Percentiles rank a stretch among this genome's conserved stretches.
phyloP scores from a whole-genome alignment of 768 basidiomycete species.

The Termitomyces titanicus region DNA sequence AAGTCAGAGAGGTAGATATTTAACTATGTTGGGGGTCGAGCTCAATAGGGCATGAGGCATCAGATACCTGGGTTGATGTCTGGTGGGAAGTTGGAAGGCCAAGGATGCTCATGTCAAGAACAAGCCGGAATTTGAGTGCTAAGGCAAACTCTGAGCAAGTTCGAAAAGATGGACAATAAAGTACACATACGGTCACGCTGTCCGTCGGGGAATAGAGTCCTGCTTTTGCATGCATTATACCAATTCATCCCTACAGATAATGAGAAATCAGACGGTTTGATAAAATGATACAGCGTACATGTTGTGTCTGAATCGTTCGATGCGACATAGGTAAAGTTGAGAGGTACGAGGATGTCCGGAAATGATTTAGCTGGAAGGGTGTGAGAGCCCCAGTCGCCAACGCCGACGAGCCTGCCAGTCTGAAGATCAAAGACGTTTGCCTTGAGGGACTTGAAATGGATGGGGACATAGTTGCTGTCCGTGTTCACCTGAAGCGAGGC shows the following conservation, averaged over 20 bases:
- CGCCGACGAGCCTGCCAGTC: conserved; percentile 61
- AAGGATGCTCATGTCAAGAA: conserved; percentile 62
- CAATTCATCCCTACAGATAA: conserved; percentile 57
- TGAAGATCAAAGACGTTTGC: conserved; percentile 70
- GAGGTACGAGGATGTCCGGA: conserved; percentile 64
- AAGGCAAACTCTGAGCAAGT: conserved; percentile 18
- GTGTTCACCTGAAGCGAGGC: conserved; percentile 80
- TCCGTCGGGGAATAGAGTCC: conserved; percentile 41
- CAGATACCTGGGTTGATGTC: conserved; percentile 53
- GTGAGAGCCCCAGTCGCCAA: conserved; percentile 55
- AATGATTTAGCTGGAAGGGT: conserved; percentile 66
- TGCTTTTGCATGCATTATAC: conserved; percentile 76
- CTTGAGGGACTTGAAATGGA: conserved; percentile 64
- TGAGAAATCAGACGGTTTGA: not conserved
- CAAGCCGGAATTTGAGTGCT: conserved; percentile 63
- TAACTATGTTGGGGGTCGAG: conserved; percentile 51
- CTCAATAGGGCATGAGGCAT: conserved; percentile 70
- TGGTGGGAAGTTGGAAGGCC: conserved; percentile 56
- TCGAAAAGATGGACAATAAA: not conserved
- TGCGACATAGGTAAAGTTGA: conserved; percentile 82
- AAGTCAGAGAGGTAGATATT: conserved; percentile 9
- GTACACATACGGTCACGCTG: conserved; percentile 54
- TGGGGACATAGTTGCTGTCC: conserved; percentile 67
- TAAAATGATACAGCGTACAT: conserved; percentile 40
- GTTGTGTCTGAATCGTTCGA: conserved; percentile 80